Percentiles rank a stretch among this genome's conserved stretches.
Conservation (phyloP, 2,329 filamentous ascomycete genomes). For the Ophiostoma perfectum region DNA sequence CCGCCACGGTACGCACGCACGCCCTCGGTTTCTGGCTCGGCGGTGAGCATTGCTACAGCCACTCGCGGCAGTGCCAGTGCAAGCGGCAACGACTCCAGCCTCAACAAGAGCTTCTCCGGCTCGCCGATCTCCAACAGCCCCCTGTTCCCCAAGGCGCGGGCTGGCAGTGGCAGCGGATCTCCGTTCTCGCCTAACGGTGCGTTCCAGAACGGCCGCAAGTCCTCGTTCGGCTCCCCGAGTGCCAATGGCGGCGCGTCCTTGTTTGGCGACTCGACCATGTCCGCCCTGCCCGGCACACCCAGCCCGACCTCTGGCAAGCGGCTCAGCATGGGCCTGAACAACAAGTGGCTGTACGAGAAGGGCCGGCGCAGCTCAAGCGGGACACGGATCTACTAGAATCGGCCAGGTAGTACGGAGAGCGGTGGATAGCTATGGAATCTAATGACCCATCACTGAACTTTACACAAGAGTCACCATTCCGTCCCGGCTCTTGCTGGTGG, state of each 20-base stretch:
- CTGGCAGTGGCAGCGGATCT: constrained; percentile 15
- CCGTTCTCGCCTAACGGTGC: constrained; percentile 22
- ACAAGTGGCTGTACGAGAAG: constrained; percentile 91
- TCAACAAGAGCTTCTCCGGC: constrained; percentile 29
- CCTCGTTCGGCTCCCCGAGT: constrained; percentile 57
- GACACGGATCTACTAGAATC: constrained; percentile 21
- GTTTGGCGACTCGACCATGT: constrained; percentile 43
- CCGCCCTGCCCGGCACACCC: constrained; percentile 52
- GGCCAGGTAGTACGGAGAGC: too few species aligned
- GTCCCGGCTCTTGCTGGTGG: background rate
- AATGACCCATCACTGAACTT: background rate
- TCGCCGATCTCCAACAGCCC: constrained; percentile 50
- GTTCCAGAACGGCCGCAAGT: constrained; percentile 45
- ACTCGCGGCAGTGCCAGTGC: constrained; percentile 23
- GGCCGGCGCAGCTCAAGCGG: constrained; percentile 52
- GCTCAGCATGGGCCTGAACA: constrained; percentile 74
- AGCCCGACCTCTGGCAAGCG: constrained; percentile 62
- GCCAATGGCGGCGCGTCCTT: constrained; percentile 41
- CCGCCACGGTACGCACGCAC: constrained; percentile 80
- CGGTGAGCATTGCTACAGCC: constrained; percentile 42
- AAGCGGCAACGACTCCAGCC: constrained; percentile 4
- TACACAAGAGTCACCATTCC: background rate
- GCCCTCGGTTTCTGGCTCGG: constrained; percentile 58
- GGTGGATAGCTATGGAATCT: background rate
- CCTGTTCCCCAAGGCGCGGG: constrained; percentile 59